Base-by-base conservation (phyloP, 2,329 filamentous ascomycete genomes). In the Claviceps citrina region DNA sequence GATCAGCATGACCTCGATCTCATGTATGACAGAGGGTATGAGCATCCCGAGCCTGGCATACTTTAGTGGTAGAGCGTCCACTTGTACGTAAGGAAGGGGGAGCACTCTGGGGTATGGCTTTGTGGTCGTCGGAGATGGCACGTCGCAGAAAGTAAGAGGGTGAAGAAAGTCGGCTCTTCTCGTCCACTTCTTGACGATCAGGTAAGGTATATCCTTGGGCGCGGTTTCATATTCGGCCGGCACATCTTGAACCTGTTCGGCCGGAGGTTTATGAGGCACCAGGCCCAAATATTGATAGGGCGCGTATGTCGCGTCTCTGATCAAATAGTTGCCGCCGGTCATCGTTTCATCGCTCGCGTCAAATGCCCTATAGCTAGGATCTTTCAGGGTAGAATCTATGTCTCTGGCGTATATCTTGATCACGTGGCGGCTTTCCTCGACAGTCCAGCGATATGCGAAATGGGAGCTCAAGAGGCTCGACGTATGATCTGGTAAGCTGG, bases 11-110 rank as follows among this genome's bases (percentile, higher is more conserved):
- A 75, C 63, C 46, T 82, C 81, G 2, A 89, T 50, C n/a, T 73
- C 72, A 47, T 84, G 73, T 13, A 82, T 62, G 27, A 95, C 73
- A 0, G 76, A 78, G 0, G 87, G 85, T 5, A 91, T 67, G 28
- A 91, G 65, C 39, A 79, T 63, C 2, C 68, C 73, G 22, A 77
- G 66, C 34, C 65, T 58, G 1, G 61, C 63, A 42, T 65, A 63
- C 7, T 56, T 54, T 6, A 62, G 51, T 1, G 68, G 63, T 2
- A 73, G 49, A 2, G 48, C 47, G 44, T 78, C 74, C 0, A 72
- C 55, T 0, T 53, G 65, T 40, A 74, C 73, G n/a, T 59, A 59
- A 0, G 58, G 47, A 2, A 63, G 51, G 0, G 70, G 68, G 3
- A 78, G 52, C 5, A 68, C 62, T 5, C 60, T 50, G 0, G 51